Percentiles rank a stretch among this genome's conserved stretches.
These are phyloP conservation scores for Rhizopus delemar DNA, from an alignment of 371 early-diverging fungal species.

Conservation along the genomic window DNA sequence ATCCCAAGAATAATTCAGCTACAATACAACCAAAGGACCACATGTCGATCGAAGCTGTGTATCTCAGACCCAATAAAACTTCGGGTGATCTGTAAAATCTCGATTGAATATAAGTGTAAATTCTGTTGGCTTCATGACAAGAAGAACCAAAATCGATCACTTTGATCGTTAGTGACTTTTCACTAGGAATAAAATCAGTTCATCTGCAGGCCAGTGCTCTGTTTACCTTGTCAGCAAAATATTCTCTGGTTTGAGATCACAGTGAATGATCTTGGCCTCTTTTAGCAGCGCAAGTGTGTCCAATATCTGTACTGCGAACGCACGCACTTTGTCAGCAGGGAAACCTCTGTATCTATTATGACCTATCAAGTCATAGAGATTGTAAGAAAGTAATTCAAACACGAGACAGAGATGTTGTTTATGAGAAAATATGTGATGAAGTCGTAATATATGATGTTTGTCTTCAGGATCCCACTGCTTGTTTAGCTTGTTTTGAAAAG, in stretches of 20 bases:
- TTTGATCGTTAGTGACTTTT: constrained; percentile 87
- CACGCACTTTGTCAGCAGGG: constrained; percentile 77
- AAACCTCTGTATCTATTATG: constrained; percentile 93
- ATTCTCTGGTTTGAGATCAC: constrained; percentile 98
- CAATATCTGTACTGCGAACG: constrained; percentile 84
- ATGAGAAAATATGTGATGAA: constrained; percentile 90
- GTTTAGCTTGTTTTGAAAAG: constrained; percentile 61
- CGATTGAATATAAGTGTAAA: constrained; percentile 96
- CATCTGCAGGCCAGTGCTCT: background rate
- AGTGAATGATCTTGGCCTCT: constrained; percentile 92
- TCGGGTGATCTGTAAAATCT: constrained; percentile 98
- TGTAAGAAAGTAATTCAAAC: constrained; percentile 92
- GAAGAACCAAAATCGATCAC: constrained; percentile 99
- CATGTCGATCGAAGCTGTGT: constrained; percentile 97
- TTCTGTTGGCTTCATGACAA: constrained; percentile 86
- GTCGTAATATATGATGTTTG: constrained; percentile 81
- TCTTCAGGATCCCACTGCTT: constrained; percentile 75
- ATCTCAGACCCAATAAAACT: constrained; percentile 91
- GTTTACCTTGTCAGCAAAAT: constrained; percentile 69
- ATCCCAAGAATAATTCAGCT: constrained; percentile 92
- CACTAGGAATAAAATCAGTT: constrained; percentile 35
- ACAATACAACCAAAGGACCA: constrained; percentile 99
- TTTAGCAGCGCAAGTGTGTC: constrained; percentile 84
- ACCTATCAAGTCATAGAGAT: constrained; percentile 94
- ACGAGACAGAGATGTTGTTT: constrained; percentile 94